Percentiles rank a stretch among this genome's conserved stretches.
phyloP scores from a whole-genome alignment of 768 basidiomycete species.

The Mycena maculata region DNA sequence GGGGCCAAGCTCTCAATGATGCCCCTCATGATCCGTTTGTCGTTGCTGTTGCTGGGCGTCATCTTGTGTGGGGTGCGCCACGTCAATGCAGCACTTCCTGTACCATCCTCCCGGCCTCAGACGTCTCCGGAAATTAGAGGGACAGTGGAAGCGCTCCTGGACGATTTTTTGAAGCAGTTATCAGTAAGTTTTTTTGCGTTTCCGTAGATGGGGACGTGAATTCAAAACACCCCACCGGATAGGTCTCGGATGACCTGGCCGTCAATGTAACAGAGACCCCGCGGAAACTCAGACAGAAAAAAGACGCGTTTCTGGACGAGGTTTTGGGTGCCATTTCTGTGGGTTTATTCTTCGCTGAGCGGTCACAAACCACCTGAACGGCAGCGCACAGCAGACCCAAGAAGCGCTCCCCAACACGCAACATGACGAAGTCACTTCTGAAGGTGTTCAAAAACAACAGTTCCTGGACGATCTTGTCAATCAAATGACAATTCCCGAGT shows the following conservation, averaged over 20 bases:
- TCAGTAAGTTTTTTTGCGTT: constrained; percentile 14
- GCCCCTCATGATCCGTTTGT: neutral
- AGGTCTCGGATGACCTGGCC: neutral
- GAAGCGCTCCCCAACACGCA: neutral
- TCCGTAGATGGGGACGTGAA: neutral
- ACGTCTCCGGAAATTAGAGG: constrained; percentile 11
- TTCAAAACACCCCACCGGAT: neutral
- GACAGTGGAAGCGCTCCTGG: constrained; percentile 29
- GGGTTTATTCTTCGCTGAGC: neutral
- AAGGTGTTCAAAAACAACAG: constrained; percentile 18
- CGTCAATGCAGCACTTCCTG: neutral
- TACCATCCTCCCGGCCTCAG: neutral
- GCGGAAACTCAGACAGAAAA: constrained; percentile 12
- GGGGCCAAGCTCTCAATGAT: neutral
- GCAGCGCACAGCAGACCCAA: constrained; percentile 16
- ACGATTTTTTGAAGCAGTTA: constrained; percentile 28
- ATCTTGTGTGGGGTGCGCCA: neutral
- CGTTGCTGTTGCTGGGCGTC: neutral
- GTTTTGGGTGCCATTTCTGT: constrained; percentile 21
- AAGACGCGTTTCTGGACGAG: constrained; percentile 28
- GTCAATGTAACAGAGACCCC: constrained; percentile 12
- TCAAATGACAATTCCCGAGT: constrained; percentile 33
- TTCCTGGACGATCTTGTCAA: constrained; percentile 30
- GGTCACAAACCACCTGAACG: neutral
- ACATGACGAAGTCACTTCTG: neutral